Conservation (phyloP, 331 rosid genomes). For the Rosa hybrid region DNA sequence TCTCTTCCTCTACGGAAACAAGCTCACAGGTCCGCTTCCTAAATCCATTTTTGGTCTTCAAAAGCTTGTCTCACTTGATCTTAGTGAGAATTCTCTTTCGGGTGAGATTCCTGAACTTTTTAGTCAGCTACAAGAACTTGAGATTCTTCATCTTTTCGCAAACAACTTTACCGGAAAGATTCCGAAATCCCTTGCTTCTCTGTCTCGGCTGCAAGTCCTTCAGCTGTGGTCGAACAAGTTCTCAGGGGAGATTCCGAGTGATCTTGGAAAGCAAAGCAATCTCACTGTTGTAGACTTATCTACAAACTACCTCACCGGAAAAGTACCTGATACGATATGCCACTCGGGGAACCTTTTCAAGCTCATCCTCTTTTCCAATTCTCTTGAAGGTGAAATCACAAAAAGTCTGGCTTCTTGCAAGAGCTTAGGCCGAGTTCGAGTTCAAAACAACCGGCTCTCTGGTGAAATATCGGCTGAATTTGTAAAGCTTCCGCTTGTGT, state of each 20-base stretch:
- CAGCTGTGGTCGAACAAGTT: constrained; percentile 88
- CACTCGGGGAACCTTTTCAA: constrained; percentile 58
- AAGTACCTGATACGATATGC: constrained; percentile 65
- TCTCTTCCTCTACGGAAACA: constrained; percentile 84
- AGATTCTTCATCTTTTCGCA: constrained; percentile 83
- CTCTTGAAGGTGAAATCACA: constrained; percentile 61
- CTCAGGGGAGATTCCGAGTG: constrained; percentile 65
- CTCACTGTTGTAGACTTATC: constrained; percentile 86
- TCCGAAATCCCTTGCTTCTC: constrained; percentile 55
- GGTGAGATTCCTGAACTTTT: constrained; percentile 73
- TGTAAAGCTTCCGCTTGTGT: constrained; percentile 49
- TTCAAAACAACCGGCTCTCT: constrained; percentile 74
- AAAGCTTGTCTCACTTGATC: constrained; percentile 76
- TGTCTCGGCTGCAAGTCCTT: constrained; percentile 81
- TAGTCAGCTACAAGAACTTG: constrained; percentile 50
- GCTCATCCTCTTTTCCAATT: constrained; percentile 84
- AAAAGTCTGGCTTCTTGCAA: constrained; percentile 50
- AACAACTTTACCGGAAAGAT: constrained; percentile 66
- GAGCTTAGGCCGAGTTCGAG: constrained; percentile 70
- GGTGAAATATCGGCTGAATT: constrained; percentile 51
- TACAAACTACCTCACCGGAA: constrained; percentile 68
- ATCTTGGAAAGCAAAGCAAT: constrained; percentile 68
- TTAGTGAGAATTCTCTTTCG: constrained; percentile 73
- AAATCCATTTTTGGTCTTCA: constrained; percentile 48
- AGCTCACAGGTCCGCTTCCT: constrained; percentile 66